Base-by-base conservation (phyloP, 75 land plant species). In the Picea glauca region DNA sequence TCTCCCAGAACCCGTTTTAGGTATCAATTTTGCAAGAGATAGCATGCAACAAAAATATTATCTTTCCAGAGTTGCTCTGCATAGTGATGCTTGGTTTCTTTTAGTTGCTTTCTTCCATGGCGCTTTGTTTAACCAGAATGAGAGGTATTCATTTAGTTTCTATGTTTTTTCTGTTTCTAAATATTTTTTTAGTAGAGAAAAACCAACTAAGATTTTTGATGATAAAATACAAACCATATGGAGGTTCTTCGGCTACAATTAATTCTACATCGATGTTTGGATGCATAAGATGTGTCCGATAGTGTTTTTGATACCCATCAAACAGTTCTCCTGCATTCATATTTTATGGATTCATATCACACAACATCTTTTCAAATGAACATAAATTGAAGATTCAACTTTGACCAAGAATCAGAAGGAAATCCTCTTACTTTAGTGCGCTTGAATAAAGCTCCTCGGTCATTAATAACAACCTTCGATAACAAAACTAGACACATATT, bases 231-330 rank as follows among this genome's bases (percentile, higher is more conserved):
- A 67, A 5, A 67, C 72, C 72, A 68, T 40, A 68, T 40, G 72
- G 21, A 40, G 72, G 72, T n/a, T 68, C 72, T 68, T 68, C 72
- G 2, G 50, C 2, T 68, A 68, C 7, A 6, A 68, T 33, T 17
- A 68, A 17, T 23, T 68, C 72, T 9, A 68, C 72, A 20, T 68
- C 72, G 5, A 68, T 68, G 17, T 68, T 35, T 8, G 72, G 72
- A 68, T 68, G 72, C 72, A 68, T 68, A 0, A 68, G 72, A 68
- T 68, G 72, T 6, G 50, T 23, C 5, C 50, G 8, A 40, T 40
- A 20, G 7, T 15, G 17, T 46, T 46, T 6, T 68, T 68, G 12
- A 68, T 38, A 68, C 72, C 72, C 72, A 68, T 46, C 72, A 68
- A 33, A 40, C 72, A 68, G 33, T 68, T 50, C 18, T 68, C 72